Evolutionary conservation across 805 yeast species (phyloP).

Genomic region (Komagataella populi): DNA sequence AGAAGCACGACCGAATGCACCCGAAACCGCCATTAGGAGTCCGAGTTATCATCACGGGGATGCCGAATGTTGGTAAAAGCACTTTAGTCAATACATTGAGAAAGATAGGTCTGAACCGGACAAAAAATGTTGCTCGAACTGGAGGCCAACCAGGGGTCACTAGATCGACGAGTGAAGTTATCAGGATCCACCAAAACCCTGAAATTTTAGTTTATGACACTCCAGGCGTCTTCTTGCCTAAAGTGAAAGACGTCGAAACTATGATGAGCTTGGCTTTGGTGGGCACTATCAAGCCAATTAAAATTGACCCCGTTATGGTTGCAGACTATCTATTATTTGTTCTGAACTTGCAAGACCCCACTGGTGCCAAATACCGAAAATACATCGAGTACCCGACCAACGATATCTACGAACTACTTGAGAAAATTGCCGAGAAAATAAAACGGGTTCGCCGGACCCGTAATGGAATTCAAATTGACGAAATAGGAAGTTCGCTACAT

Average conservation of each 20-base stretch:
- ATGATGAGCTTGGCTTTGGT: slow-evolving; percentile 65
- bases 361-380: slow-evolving; percentile 28
- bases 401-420: slow-evolving; percentile 43
- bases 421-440: slow-evolving; percentile 28
- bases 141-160: slow-evolving; percentile 92
- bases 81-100: slow-evolving; percentile 70
- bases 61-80: slow-evolving; percentile 98
- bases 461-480: slow-evolving; percentile 25
- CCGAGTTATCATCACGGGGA: slow-evolving; percentile 67
- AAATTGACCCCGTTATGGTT: slow-evolving; percentile 73
- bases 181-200: slow-evolving; percentile 47
- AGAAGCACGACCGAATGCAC: slow-evolving; percentile 26
- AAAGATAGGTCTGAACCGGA: slow-evolving; percentile 13
- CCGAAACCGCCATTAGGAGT: slow-evolving; percentile 82
- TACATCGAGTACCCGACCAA: slow-evolving; percentile 57
- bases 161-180: slow-evolving; percentile 59
- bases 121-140: slow-evolving; percentile 62
- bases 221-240: slow-evolving; percentile 86
- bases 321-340: slow-evolving; percentile 76
- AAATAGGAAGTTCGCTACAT: slow-evolving; percentile 46
- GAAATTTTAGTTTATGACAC: slow-evolving; percentile 70
- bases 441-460: slow-evolving; percentile 10
- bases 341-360: slow-evolving; percentile 48
- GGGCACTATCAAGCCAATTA: slow-evolving; percentile 57
- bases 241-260: slow-evolving; percentile 45